Evolutionary conservation across 2,329 filamentous ascomycete species (phyloP).

Genomic region (Rutstroemia sp.): DNA sequence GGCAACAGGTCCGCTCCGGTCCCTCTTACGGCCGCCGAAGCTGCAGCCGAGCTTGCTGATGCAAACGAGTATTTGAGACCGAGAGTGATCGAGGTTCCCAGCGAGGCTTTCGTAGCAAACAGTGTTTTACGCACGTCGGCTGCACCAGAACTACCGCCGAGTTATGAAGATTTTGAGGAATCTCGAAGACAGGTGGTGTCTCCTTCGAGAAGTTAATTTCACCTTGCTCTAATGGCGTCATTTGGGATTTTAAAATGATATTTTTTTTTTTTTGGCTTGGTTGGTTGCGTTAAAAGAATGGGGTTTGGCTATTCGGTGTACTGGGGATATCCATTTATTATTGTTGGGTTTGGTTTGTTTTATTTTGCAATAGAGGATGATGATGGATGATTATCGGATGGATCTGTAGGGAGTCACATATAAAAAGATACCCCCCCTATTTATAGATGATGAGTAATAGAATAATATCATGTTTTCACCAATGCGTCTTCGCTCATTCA

Average conservation of each 20-base stretch:
- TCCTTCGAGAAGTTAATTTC: constrained; percentile 15
- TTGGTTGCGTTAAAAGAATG: not conserved
- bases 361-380: not conserved
- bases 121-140: constrained; percentile 16
- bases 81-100: constrained; percentile 24
- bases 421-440: constrained; percentile 1
- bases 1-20: constrained; percentile 14
- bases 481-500: not conserved
- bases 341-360: not conserved
- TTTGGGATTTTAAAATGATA: not conserved
- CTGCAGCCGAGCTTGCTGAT: constrained; percentile 23
- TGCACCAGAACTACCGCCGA: constrained; percentile 21
- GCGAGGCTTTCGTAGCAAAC: constrained; percentile 19
- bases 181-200: constrained; percentile 5
- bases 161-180: constrained; percentile 21
- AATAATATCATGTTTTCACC: not conserved
- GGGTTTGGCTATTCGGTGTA: too few species aligned
- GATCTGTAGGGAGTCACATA: not conserved
- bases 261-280: too few species aligned
- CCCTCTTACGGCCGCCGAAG: constrained; percentile 15
- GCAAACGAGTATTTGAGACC: constrained; percentile 24
- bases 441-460: constrained; percentile 4
- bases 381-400: not conserved
- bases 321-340: not conserved
- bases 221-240: not conserved